Percentiles rank a stretch among this genome's conserved stretches.
Conservation (phyloP, 2,329 filamentous ascomycete species). For the Thermoascus crustaceus region DNA sequence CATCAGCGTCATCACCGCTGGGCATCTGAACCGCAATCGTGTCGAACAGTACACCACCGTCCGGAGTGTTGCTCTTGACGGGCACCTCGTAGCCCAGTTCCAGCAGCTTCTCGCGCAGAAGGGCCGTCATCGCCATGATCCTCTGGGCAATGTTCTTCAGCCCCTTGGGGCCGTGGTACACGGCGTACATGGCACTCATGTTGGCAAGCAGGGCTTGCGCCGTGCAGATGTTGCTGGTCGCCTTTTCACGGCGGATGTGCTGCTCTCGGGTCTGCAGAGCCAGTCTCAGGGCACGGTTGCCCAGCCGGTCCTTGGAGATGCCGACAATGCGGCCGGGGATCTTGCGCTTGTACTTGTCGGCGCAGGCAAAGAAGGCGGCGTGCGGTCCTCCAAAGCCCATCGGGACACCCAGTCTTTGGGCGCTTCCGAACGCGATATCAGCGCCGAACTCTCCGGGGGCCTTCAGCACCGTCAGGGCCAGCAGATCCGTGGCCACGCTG, state of each 20-base stretch:
- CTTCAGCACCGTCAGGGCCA: conserved; percentile 78
- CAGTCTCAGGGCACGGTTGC: conserved; percentile 70
- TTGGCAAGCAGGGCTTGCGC: conserved; percentile 90
- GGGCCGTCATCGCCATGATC: conserved; percentile 61
- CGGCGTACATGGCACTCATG: conserved; percentile 89
- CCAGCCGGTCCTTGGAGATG: conserved; percentile 81
- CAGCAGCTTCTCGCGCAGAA: conserved; percentile 58
- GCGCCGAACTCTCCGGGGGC: conserved; percentile 91
- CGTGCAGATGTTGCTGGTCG: conserved; percentile 95
- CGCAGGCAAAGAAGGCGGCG: conserved; percentile 89
- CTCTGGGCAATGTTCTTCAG: conserved; percentile 76
- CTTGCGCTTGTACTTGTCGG: conserved; percentile 87
- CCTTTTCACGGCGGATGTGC: conserved; percentile 92
- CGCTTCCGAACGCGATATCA: conserved; percentile 88
- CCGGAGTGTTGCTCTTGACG: conserved; percentile 47
- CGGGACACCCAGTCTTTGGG: conserved; percentile 85
- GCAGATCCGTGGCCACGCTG: conserved; percentile 79
- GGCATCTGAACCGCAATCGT: conserved; percentile 62
- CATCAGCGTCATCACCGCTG: conserved; percentile 42
- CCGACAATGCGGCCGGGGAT: conserved; percentile 87
- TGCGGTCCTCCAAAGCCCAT: conserved; percentile 92
- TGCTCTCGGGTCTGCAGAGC: conserved; percentile 90
- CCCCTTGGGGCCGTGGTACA: conserved; percentile 84
- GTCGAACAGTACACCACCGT: conserved; percentile 62
- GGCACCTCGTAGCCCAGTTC: conserved; percentile 57